These are phyloP conservation scores for Colletotrichum cuscutae DNA, from an alignment of 2,329 filamentous ascomycete species.

Conservation along the genomic window DNA sequence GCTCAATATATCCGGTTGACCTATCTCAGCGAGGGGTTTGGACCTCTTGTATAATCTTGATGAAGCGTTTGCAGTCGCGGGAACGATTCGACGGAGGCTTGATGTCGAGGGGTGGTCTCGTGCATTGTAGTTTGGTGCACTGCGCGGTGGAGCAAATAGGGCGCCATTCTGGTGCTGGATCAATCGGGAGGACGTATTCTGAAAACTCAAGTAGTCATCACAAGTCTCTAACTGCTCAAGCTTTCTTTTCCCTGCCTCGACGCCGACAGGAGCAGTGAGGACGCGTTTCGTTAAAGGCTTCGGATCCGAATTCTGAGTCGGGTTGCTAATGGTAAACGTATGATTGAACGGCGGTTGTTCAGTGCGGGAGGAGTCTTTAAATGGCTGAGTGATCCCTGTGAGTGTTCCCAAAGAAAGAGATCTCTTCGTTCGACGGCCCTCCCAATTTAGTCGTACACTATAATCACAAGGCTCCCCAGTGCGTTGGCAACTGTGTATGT, in stretches of 20 bases:
- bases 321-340: conserved; percentile 16
- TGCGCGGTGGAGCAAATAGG: not conserved
- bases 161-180: not conserved
- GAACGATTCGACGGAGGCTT: not conserved
- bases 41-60: conserved; percentile 26
- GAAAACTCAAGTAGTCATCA: not conserved
- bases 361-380: conserved; percentile 42
- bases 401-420: conserved; percentile 49
- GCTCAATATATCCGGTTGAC: not conserved
- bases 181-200: not conserved
- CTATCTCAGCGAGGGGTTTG: conserved; percentile 22
- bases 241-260: not conserved
- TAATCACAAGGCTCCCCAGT: conserved; percentile 83
- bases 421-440: conserved; percentile 73
- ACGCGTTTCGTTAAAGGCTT: conserved; percentile 8
- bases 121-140: not conserved
- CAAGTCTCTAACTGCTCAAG: not conserved
- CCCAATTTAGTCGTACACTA: conserved; percentile 84
- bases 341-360: conserved; percentile 50
- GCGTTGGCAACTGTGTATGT: conserved; percentile 65
- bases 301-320: not conserved
- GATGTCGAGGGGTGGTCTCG: not conserved
- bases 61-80: not conserved
- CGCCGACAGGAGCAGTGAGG: not conserved
- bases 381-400: conserved; percentile 37